Evolutionary conservation across 495 filamentous ascomycete genomes (phyloP), one percentile per base, ranked within the genome.

Genomic region (Neurospora tetrasperma): DNA sequence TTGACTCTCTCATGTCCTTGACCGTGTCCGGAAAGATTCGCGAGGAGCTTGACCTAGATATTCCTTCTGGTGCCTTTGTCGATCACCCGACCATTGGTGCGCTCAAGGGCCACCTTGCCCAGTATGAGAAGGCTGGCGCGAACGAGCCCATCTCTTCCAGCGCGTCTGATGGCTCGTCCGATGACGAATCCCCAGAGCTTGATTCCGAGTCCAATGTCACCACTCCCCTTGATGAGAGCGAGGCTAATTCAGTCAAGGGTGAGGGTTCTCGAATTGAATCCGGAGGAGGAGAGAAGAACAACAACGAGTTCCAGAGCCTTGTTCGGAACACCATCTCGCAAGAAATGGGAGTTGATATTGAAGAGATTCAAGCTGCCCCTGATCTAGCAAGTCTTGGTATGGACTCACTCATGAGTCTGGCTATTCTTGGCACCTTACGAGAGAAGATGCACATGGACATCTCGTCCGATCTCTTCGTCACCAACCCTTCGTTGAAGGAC

Each of bases 271-370:
- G 71, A 40, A 44, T 66, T 35, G 77, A 73, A 5, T 39, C 76
- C 16, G 71, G 69, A 66, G 79, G 76, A 20, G 54, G 54, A 59
- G 48, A 59, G 23, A 75, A 78, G 59, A 75, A 79, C 54, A 78
- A 76, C 46, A 78, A 79, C 48, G 82, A 87, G 74, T 81, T 88
- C n/a, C 85, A 84, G 74, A 81, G 82, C 43, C 82, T 84, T 39
- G 84, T 91, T 8, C 85, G 86, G 42, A 80, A 83, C 20, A 91
- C 88, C 71, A 87, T 94, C 69, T 87, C 90, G 3, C 83, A 87
- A 39, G 92, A 93, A 76, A 91, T 92, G 80, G 89, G 88, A 27
- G 86, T 92, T 14, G 82, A 89, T 5, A 81, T 89, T 0, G 86
- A 90, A 5, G 91, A 93, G 74, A 84, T 94, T 69, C 76, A 82